These are phyloP conservation scores for Alternaria arbusti DNA, from an alignment of 2,329 filamentous ascomycete genomes.

Conservation along the genomic window DNA sequence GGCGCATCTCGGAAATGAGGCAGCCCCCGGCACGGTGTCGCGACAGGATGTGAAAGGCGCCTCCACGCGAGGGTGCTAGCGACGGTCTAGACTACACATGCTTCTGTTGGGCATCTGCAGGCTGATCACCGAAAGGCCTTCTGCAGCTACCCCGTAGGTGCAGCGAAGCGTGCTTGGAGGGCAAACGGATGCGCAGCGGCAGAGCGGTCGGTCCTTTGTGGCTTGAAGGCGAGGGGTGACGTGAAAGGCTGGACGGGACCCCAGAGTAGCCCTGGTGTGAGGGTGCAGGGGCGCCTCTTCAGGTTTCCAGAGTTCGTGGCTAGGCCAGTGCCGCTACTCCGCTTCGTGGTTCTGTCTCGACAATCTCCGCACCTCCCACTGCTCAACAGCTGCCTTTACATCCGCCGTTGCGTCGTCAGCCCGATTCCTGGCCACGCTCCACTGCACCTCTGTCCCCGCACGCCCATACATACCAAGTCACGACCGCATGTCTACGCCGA, in stretches of 20 bases:
- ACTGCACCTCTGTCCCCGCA: conserved; percentile 6
- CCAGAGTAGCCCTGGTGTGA: background rate
- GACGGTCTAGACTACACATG: conserved; percentile 18
- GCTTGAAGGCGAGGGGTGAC: background rate
- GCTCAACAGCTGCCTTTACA: background rate
- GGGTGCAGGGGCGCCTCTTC: background rate
- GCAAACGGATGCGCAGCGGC: conserved; percentile 6
- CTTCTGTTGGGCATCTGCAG: conserved; percentile 23
- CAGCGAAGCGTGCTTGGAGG: conserved; percentile 1
- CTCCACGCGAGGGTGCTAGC: conserved; percentile 10
- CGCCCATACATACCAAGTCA: conserved; percentile 12
- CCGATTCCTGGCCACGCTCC: conserved; percentile 18
- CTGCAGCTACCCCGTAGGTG: conserved; percentile 16
- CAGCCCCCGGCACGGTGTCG: background rate
- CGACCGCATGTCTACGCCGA: conserved; percentile 44
- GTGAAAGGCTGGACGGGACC: conserved; percentile 1
- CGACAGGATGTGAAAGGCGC: background rate
- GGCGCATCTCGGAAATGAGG: background rate
- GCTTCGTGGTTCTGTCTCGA: background rate
- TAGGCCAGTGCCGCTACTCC: background rate
- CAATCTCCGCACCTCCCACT: conserved; percentile 4
- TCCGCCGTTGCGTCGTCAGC: conserved; percentile 2
- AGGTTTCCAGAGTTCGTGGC: background rate
- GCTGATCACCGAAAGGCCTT: conserved; percentile 19
- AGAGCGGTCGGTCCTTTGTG: conserved; percentile 1